These are phyloP conservation scores for Pseudevernia furfuracea DNA, from an alignment of 495 filamentous ascomycete species.

Conservation along the genomic window DNA sequence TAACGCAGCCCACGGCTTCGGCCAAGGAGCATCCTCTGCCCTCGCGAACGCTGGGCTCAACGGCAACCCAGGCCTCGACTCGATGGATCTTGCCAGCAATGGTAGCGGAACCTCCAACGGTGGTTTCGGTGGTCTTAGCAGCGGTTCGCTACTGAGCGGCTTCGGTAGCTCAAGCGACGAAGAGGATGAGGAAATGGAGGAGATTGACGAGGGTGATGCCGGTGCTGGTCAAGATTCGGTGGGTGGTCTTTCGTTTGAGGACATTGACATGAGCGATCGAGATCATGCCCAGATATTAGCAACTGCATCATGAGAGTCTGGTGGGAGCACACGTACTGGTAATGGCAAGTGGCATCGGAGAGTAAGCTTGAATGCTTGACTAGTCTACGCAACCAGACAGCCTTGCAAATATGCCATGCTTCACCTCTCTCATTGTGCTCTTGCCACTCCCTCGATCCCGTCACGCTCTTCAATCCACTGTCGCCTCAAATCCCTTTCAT, in stretches of 20 bases:
- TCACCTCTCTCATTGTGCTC: slow-evolving; percentile 3
- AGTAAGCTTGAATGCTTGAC: slow-evolving; percentile 6
- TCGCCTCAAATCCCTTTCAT: background rate
- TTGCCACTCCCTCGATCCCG: background rate
- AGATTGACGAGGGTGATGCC: slow-evolving; percentile 65
- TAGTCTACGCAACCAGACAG: slow-evolving; percentile 13
- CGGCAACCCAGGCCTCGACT: slow-evolving; percentile 56
- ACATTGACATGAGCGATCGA: slow-evolving; percentile 48
- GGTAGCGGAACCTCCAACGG: slow-evolving; percentile 56
- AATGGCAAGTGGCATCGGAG: slow-evolving; percentile 1
- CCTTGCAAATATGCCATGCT: slow-evolving; percentile 7
- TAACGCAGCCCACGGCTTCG: slow-evolving; percentile 52
- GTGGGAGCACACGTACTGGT: slow-evolving; percentile 1
- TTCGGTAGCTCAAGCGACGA: slow-evolving; percentile 95
- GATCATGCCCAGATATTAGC: slow-evolving; percentile 17
- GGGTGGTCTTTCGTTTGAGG: slow-evolving; percentile 53
- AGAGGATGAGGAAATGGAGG: slow-evolving; percentile 91
- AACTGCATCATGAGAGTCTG: slow-evolving; percentile 8
- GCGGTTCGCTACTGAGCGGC: slow-evolving; percentile 73
- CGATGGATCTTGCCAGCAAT: slow-evolving; percentile 66
- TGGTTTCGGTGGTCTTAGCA: slow-evolving; percentile 54
- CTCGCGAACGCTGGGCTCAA: slow-evolving; percentile 70
- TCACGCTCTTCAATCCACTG: background rate
- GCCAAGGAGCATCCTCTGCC: slow-evolving; percentile 51
- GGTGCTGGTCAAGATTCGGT: slow-evolving; percentile 50